Conservation (phyloP, 2,329 filamentous ascomycete species). For the Metarhizium rileyi region DNA sequence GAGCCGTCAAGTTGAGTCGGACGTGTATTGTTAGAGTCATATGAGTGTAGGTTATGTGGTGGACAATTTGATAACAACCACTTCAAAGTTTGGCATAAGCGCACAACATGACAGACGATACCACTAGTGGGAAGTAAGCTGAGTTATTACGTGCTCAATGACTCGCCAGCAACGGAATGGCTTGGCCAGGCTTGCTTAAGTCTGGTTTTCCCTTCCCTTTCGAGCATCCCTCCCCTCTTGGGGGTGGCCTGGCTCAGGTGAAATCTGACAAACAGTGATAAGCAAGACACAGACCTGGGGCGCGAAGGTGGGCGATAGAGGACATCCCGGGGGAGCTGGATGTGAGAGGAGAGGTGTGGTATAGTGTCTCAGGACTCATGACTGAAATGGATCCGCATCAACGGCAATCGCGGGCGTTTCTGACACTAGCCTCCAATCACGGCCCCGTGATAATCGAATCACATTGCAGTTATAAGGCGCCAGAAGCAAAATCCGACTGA, state of each 20-base stretch:
- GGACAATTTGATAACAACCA: neutral
- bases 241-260: neutral
- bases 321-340: neutral
- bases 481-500: neutral
- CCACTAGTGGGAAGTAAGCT: neutral
- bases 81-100: neutral
- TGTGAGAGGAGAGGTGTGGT: constrained; percentile 2
- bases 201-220: neutral
- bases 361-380: constrained; percentile 2
- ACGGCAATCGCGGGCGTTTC: constrained; percentile 2
- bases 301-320: neutral
- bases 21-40: neutral
- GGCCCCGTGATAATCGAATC: constrained; percentile 1
- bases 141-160: neutral
- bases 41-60: neutral
- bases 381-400: neutral
- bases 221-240: neutral
- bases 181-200: too few relatives aligned
- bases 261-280: neutral
- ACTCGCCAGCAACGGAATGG: neutral
- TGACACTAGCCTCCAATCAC: constrained; percentile 3
- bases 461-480: constrained; percentile 1
- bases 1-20: neutral
- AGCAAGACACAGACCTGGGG: neutral
- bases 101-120: neutral